Evolutionary conservation across 2,329 filamentous ascomycete species (phyloP).

Genomic region (Torrubiellomyces zombiae): DNA sequence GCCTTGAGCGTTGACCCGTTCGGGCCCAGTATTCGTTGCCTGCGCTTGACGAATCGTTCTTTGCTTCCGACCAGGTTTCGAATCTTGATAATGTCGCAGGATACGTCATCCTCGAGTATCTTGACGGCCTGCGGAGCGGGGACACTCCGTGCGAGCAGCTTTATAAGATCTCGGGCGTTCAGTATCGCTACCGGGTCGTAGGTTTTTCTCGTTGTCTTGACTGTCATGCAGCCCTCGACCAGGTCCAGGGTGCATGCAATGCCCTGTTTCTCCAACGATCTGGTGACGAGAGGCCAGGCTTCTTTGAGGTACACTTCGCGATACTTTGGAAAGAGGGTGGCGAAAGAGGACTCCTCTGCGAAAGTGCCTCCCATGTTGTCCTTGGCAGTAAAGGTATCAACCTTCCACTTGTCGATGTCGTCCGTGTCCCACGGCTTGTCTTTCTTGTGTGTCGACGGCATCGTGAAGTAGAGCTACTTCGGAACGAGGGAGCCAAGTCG

Average conservation of each 20-base stretch:
- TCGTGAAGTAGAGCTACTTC: conserved; percentile 14
- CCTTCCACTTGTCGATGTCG: conserved; percentile 94
- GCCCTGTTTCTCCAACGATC: conserved; percentile 69
- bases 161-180: conserved; percentile 87
- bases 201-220: conserved; percentile 84
- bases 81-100: conserved; percentile 94
- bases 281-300: conserved; percentile 82
- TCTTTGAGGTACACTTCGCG: conserved; percentile 86
- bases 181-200: conserved; percentile 86
- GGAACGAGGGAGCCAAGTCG: no score
- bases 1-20: conserved; percentile 88
- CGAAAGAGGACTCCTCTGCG: conserved; percentile 82
- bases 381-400: conserved; percentile 69
- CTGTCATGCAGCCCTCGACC: conserved; percentile 90
- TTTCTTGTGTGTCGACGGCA: conserved; percentile 80
- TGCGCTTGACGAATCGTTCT: conserved; percentile 85
- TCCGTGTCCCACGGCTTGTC: conserved; percentile 95
- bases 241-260: conserved; percentile 87
- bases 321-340: conserved; percentile 84
- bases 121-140: conserved; percentile 87
- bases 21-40: conserved; percentile 83
- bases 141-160: conserved; percentile 77
- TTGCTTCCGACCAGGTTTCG: conserved; percentile 81
- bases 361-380: conserved; percentile 80
- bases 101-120: conserved; percentile 81